Evolutionary conservation across 1,139 yeast species (phyloP).

Genomic region (Suhomyces coccinellae): DNA sequence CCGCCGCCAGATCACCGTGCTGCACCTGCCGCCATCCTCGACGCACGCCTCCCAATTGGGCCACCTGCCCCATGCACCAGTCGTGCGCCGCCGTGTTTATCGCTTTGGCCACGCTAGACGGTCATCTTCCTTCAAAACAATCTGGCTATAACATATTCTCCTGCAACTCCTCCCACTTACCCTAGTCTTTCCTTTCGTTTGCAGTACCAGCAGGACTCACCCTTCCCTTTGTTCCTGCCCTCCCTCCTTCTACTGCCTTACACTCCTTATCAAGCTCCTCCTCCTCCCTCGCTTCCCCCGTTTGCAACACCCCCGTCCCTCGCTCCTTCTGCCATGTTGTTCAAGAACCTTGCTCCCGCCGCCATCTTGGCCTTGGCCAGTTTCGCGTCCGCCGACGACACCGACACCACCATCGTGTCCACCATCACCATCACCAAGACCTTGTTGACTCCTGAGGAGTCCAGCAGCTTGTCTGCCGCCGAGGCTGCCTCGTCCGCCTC

Average conservation of each 20-base stretch:
- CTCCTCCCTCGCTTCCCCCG: not conserved
- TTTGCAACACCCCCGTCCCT: not conserved
- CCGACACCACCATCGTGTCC: conserved; percentile 43
- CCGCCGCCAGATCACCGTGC: not conserved
- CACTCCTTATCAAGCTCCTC: not conserved
- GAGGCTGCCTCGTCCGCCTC: conserved; percentile 20
- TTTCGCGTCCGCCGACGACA: conserved; percentile 31
- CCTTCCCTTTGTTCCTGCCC: not conserved
- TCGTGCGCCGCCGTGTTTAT: conserved; percentile 3
- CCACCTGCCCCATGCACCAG: not conserved
- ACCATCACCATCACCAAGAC: conserved; percentile 47
- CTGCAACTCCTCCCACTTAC: conserved; percentile 20
- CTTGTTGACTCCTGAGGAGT: conserved; percentile 44
- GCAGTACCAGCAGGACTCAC: conserved; percentile 2
- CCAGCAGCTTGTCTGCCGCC: conserved; percentile 27
- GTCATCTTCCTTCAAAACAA: conserved; percentile 1
- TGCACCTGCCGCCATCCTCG: not conserved
- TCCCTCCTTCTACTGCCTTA: not conserved
- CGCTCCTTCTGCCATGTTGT: conserved; percentile 26
- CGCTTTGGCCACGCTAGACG: not conserved
- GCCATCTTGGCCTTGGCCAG: conserved; percentile 28
- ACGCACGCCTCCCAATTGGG: not conserved
- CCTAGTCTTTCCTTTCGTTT: conserved; percentile 28
- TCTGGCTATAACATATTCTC: conserved; percentile 4
- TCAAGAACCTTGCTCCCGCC: conserved; percentile 26